Evolutionary conservation across 1,139 yeast genomes (phyloP), one percentile per base, ranked within the genome.

Genomic region (Kodamaea sp.): DNA sequence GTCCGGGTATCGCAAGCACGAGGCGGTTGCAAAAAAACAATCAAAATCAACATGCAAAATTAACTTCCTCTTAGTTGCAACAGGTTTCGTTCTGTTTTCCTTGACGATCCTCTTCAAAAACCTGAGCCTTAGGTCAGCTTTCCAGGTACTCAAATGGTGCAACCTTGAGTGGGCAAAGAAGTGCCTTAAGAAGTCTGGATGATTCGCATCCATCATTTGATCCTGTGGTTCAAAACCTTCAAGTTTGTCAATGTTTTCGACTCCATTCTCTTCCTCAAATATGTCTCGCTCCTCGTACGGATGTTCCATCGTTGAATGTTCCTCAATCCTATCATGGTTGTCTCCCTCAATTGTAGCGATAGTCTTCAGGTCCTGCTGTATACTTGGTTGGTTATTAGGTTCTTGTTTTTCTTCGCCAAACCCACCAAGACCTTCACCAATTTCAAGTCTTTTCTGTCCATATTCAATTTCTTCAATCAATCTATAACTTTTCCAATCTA

Each of bases 1-100:
- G 6, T 79, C 66, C 0, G 84, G 83, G 27, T 70, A 65, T 5
- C 61, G 66, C 33, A 80, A 62, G 10, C 87, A 76, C 0, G 97
- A 85, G 0, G 86, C 96, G 0, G 95, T 73, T 1, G 90, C 97
- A 59, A 92, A 92, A 51, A 92, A 92, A 46, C 96, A 88, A 56
- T 92, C 98, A 57, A 88, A 92, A 56, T 92, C 98, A 22, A 90
- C 72, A 57, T 92, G 97, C 41, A 89, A 57, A 13, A 89, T 75
- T 0, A 72, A 58, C 26, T 60, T 36, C 4, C 28, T 37, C 2
- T 35, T 29, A 5, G 24, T 9, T 4, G 11, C 12, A 2, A 15
- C 22, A 2, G 20, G 28, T 7, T 27, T 53, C 5, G 39, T 22
- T 18, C 38, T 26, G 14, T 25, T 22, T 6, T 49, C 48, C 3